Evolutionary conservation across 768 basidiomycete genomes (phyloP).

Genomic region (Dentipellis sp.): DNA sequence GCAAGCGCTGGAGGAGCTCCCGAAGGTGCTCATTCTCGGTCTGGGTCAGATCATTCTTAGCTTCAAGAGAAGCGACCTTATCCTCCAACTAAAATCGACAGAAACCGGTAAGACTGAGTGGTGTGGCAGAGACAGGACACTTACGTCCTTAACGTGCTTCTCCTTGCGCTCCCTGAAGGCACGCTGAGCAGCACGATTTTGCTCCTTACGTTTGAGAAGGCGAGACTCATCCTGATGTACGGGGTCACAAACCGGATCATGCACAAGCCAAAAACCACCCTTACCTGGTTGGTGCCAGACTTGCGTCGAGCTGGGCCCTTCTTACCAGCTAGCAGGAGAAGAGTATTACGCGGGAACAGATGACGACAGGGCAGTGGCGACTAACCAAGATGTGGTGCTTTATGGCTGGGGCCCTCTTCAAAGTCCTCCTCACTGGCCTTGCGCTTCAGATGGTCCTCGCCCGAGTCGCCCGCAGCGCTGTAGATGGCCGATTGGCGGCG

Average conservation of each 20-base stretch:
- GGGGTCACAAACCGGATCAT: neutral
- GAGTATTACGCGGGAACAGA: neutral
- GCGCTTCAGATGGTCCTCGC: slow-evolving; percentile 55
- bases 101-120: neutral
- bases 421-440: slow-evolving; percentile 60
- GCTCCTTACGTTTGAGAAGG: slow-evolving; percentile 86
- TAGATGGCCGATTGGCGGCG: slow-evolving; percentile 22
- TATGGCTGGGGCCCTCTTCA: slow-evolving; percentile 56
- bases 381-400: slow-evolving; percentile 22
- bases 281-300: slow-evolving; percentile 24
- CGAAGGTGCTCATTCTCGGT: slow-evolving; percentile 86
- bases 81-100: slow-evolving; percentile 67
- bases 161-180: slow-evolving; percentile 97
- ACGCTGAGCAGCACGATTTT: slow-evolving; percentile 94
- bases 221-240: slow-evolving; percentile 55
- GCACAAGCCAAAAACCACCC: slow-evolving; percentile 1
- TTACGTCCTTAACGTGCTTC: slow-evolving; percentile 92
- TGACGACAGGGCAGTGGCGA: neutral
- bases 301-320: slow-evolving; percentile 25
- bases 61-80: slow-evolving; percentile 79
- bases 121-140: slow-evolving; percentile 22
- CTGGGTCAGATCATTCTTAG: slow-evolving; percentile 61
- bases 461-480: slow-evolving; percentile 28
- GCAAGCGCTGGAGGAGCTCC: slow-evolving; percentile 75
- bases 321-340: slow-evolving; percentile 12